Base-by-base conservation (phyloP, 1,284 basidiomycete species). In the Tilletia indica region DNA sequence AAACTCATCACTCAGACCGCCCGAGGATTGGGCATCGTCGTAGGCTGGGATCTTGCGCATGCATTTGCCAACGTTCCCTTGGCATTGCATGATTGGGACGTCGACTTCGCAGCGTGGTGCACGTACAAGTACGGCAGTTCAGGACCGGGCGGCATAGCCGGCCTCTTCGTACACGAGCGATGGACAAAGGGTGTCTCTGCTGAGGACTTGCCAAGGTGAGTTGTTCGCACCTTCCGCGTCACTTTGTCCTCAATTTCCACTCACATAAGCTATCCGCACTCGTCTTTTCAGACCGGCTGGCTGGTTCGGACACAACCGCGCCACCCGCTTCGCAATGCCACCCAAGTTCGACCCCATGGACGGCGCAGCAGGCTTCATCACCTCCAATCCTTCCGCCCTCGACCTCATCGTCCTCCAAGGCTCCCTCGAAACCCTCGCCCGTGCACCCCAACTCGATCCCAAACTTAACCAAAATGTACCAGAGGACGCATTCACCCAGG, bases 11-110 rank as follows among this genome's bases (percentile, higher is more conserved):
- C 94, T 16, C 88, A 87, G 73, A 93, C 91, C 73, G 91, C 93
- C n/a, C 25, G 48, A 6, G 21, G 34, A 6, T 80, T 93, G 91
- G 94, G 93, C 58, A 95, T 93, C 76, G 89, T 95, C 71, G 92
- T 93, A 78, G 96, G 94, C 64, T 94, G 94, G 89, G 96, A 99
- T 86, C 90, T 98, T 45, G 97, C 97, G 3, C 97, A 99, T 85
- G 96, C 92, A 0, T 89, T 92, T 67, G 95, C 95, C 70, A 99
- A 99, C 84, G 92, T 99, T 42, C 91, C 93, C 12, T 86, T 97
- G 74, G 87, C 89, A 68, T 87, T 99, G 74, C 93, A 97, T 84
- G 91, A 94, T 74, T 99, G 97, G 96, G 87, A 89, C 73, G 91
- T 94, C 77, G 96, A 99, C 86, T 98, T 98, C 85, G 96, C 95